Evolutionary conservation across 2,329 filamentous ascomycete genomes (phyloP).

Genomic region (Malbranchea zuffiana): DNA sequence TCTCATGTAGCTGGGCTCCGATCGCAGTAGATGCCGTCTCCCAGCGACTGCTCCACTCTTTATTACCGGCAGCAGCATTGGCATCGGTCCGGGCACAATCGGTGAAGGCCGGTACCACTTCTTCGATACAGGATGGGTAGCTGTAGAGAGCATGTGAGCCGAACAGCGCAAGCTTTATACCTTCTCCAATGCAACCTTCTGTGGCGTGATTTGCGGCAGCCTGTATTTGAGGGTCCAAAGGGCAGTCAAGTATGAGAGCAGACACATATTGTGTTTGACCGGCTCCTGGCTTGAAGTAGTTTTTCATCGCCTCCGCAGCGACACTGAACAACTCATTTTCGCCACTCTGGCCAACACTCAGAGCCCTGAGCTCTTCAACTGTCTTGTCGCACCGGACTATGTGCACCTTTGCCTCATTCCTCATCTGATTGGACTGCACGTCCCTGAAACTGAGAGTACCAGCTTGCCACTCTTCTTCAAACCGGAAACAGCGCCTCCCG

Average conservation of each 20-base stretch:
- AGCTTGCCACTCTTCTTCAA: slow-evolving; percentile 89
- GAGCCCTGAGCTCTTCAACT: slow-evolving; percentile 66
- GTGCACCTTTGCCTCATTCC: slow-evolving; percentile 85
- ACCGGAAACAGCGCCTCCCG: slow-evolving; percentile 73
- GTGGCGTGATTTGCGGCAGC: slow-evolving; percentile 72
- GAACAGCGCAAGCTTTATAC: slow-evolving; percentile 75
- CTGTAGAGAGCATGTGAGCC: slow-evolving; percentile 86
- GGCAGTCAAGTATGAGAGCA: slow-evolving; percentile 72
- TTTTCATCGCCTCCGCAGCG: slow-evolving; percentile 63
- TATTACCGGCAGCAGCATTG: slow-evolving; percentile 56
- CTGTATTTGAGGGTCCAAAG: slow-evolving; percentile 66
- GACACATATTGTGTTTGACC: slow-evolving; percentile 85
- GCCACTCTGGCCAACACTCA: slow-evolving; percentile 54
- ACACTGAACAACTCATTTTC: slow-evolving; percentile 66
- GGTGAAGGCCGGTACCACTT: slow-evolving; percentile 76
- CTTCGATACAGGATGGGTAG: slow-evolving; percentile 80
- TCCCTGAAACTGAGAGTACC: slow-evolving; percentile 72
- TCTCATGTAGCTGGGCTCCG: slow-evolving; percentile 83
- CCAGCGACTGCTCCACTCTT: slow-evolving; percentile 83
- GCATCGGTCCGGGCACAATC: slow-evolving; percentile 86
- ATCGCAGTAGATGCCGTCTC: slow-evolving; percentile 92
- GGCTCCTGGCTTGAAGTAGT: slow-evolving; percentile 61
- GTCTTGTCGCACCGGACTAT: slow-evolving; percentile 75
- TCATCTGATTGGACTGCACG: slow-evolving; percentile 57
- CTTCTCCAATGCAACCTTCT: slow-evolving; percentile 61